Percentiles rank a stretch among this genome's conserved stretches.
Evolutionary conservation across 805 yeast species (phyloP).

Genomic region (Pichia nanzhaoensis): DNA sequence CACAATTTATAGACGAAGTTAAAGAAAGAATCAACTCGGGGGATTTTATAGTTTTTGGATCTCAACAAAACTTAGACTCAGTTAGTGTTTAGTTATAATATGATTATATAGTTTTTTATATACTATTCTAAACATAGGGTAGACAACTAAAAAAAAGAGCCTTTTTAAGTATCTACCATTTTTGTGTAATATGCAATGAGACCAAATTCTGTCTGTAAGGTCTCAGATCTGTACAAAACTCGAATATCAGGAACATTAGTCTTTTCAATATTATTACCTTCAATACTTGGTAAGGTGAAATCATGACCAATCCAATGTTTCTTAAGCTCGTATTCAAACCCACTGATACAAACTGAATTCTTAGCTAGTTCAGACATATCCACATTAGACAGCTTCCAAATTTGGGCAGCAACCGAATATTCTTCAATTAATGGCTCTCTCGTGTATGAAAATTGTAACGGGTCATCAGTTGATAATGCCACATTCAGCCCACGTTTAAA

Average conservation of each 20-base stretch:
- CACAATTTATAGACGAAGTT: slow-evolving; percentile 19
- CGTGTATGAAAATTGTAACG: slow-evolving; percentile 93
- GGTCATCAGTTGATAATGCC: slow-evolving; percentile 94
- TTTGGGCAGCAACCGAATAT: slow-evolving; percentile 97
- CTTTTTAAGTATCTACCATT: slow-evolving; percentile 2
- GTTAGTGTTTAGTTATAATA: neutral
- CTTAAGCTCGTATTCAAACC: slow-evolving; percentile 83
- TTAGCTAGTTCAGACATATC: slow-evolving; percentile 97
- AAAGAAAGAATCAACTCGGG: slow-evolving; percentile 23
- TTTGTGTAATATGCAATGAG: slow-evolving; percentile 50
- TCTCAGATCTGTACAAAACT: slow-evolving; percentile 76
- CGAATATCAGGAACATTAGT: slow-evolving; percentile 93
- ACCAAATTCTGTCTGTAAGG: slow-evolving; percentile 63
- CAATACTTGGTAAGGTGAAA: slow-evolving; percentile 51
- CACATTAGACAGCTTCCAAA: slow-evolving; percentile 86
- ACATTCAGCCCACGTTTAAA: slow-evolving; percentile 93
- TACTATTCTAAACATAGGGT: neutral
- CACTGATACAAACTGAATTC: slow-evolving; percentile 89
- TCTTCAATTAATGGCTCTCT: slow-evolving; percentile 97
- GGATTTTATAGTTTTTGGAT: slow-evolving; percentile 25
- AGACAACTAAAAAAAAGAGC: neutral
- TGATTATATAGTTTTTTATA: neutral
- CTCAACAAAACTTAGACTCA: slow-evolving; percentile 7
- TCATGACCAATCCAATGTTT: slow-evolving; percentile 86
- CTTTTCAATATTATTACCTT: slow-evolving; percentile 85